phyloP scores from a whole-genome alignment of 2,329 filamentous ascomycete genomes.

The Botryotinia globosa region DNA sequence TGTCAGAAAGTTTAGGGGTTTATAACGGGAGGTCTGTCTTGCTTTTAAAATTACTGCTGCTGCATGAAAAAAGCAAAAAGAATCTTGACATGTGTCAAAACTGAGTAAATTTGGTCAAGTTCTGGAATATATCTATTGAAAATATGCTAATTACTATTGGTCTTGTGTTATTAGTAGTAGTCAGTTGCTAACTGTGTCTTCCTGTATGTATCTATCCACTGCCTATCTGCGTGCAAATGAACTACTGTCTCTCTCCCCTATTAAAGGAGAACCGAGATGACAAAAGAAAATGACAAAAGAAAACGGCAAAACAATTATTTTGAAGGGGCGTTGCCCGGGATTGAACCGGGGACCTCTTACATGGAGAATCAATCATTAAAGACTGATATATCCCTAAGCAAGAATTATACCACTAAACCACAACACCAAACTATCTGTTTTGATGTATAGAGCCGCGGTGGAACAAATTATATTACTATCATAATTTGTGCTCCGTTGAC shows the following conservation, averaged over 20 bases:
- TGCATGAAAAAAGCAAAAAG: not conserved
- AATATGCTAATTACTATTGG: not conserved
- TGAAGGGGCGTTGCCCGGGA: slow-evolving; percentile 10
- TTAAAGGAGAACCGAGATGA: not conserved
- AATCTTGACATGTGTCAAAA: not conserved
- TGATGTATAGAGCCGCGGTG: too few relatives aligned
- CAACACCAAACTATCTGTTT: not conserved
- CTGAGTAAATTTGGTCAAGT: not conserved
- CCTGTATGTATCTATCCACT: not conserved
- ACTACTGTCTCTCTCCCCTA: not conserved
- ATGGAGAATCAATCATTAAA: not conserved
- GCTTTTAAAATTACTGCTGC: not conserved
- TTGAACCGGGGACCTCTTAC: slow-evolving; percentile 23
- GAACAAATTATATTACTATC: too few relatives aligned
- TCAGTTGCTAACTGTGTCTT: not conserved
- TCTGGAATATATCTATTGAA: not conserved
- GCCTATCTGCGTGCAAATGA: too few relatives aligned
- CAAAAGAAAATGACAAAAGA: not conserved
- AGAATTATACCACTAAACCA: slow-evolving; percentile 23
- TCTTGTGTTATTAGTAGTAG: not conserved
- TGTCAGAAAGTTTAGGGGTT: not conserved
- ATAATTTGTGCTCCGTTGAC: too few relatives aligned
- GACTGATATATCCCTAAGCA: slow-evolving; percentile 8
- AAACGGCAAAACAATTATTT: rapidly evolving
- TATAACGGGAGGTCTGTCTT: not conserved